Evolutionary conservation across 2,329 filamentous ascomycete species (phyloP).

Genomic region (Rhinocladiella similis): DNA sequence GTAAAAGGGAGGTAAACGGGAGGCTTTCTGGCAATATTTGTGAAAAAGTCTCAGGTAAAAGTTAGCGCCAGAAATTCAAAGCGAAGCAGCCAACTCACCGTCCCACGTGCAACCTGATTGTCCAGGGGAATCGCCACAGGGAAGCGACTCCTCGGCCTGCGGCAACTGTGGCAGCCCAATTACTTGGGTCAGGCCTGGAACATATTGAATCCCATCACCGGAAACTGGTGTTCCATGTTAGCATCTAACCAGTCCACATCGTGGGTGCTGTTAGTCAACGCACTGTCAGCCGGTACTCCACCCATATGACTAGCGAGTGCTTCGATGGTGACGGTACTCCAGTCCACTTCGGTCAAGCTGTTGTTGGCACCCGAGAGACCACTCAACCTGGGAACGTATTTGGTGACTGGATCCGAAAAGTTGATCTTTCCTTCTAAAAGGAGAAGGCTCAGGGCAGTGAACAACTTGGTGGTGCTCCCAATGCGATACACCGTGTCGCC

Average conservation of each 20-base stretch:
- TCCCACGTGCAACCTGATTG: conserved; percentile 5
- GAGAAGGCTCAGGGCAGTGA: conserved; percentile 40
- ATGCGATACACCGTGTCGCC: conserved; percentile 45
- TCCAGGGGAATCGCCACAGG: not conserved
- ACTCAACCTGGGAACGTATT: conserved; percentile 2
- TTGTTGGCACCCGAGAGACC: not conserved
- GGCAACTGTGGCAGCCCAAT: not conserved
- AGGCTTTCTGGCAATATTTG: conserved; percentile 33
- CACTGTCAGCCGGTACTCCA: conserved; percentile 1
- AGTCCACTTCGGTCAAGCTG: not conserved
- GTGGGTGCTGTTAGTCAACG: not conserved
- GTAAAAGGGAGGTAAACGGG: conserved; percentile 47
- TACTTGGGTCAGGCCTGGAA: not conserved
- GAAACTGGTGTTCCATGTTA: not conserved
- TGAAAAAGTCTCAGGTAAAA: conserved; percentile 28
- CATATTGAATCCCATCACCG: not conserved
- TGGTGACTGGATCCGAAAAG: not conserved
- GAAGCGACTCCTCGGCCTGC: not conserved
- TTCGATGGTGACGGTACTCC: conserved; percentile 3
- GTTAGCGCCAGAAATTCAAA: not conserved
- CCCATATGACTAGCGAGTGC: not conserved
- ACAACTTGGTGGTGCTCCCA: conserved; percentile 43
- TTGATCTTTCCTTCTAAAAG: conserved; percentile 3
- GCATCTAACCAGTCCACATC: not conserved
- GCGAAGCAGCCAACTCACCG: no score